phyloP scores from a whole-genome alignment of 2,329 filamentous ascomycete genomes.

The Aureobasidium pullulans region DNA sequence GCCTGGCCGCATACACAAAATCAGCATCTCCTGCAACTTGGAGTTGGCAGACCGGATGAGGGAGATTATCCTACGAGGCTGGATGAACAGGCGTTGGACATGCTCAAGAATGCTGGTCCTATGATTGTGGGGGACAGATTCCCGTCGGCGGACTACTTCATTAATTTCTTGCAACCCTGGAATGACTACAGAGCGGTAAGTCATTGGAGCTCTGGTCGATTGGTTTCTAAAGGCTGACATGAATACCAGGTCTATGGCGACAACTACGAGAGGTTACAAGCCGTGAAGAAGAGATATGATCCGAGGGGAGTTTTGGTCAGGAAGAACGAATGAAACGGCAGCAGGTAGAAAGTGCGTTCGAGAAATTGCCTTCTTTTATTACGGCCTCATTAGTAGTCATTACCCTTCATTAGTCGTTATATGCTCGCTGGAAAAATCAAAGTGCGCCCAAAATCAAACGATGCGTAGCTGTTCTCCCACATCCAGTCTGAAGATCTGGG shows the following conservation, averaged over 20 bases:
- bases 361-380: not conserved
- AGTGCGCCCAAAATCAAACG: not conserved
- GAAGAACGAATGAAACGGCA: not conserved
- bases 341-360: not conserved
- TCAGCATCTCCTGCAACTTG: conserved; percentile 2
- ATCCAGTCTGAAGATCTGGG: conserved; percentile 1
- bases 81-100: not conserved
- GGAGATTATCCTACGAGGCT: not conserved
- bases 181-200: conserved; percentile 6
- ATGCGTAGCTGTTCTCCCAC: conserved; percentile 8
- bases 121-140: not conserved
- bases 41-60: not conserved
- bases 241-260: not conserved
- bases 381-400: not conserved
- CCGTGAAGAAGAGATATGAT: not conserved
- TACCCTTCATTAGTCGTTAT: conserved; percentile 3
- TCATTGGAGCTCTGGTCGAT: not conserved
- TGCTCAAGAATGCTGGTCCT: not conserved
- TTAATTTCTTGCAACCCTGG: conserved; percentile 3
- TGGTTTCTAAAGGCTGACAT: not conserved
- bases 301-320: not conserved
- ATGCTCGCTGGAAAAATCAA: not conserved
- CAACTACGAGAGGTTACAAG: not conserved
- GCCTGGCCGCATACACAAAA: conserved; percentile 4
- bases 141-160: not conserved